Evolutionary conservation across 768 basidiomycete species (phyloP), one percentile per base, ranked within the genome.

Genomic region (Cyathus striatus): DNA sequence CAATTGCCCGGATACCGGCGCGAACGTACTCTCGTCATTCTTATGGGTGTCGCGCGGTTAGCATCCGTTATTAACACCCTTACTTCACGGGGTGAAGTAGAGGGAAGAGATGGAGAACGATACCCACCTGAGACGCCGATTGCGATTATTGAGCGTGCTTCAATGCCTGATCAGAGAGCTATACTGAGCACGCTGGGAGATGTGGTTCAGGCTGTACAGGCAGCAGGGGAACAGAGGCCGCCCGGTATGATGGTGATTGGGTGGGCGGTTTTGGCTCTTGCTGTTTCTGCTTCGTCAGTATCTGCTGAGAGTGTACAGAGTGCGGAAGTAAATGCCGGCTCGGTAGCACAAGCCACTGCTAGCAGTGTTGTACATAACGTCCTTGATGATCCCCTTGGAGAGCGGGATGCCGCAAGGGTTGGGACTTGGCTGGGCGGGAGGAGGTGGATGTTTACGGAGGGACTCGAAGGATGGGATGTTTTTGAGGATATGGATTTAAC

Each of bases 191-290:
- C 93, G 1, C 58, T 99, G 38, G 70, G 64, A 42, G 73, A 84
- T 53, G 78, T 97, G 27, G 78, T 75, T 13, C 63, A 61, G 14
- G 91, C 86, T 1, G 58, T 97, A 59, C 82, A 84, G 43, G 78
- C 75, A 47, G 65, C 75, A 2, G 91, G 87, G 6, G 87, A 90
- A 52, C 93, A 98, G 60, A 67, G 94, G 25, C 92, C 94, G 14
- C 96, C 96, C 0, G 96, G 93, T 6, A 93, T 99, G 88, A 86
- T 98, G 59, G 74, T 97, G 23, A 73, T 99, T 51, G 96, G 96
- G 2, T 99, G 94, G 94, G 75, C 84, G 2, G 86, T 87, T 7
- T 59, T 92, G 48, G 82, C 86, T 27, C 63, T 98, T n/a, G n/a
- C n/a, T n/a, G n/a, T n/a, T n/a, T n/a, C n/a, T n/a, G n/a, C n/a